phyloP scores from a whole-genome alignment of 2,329 filamentous ascomycete species.

The Arthrobotrys pseudoclavata region DNA sequence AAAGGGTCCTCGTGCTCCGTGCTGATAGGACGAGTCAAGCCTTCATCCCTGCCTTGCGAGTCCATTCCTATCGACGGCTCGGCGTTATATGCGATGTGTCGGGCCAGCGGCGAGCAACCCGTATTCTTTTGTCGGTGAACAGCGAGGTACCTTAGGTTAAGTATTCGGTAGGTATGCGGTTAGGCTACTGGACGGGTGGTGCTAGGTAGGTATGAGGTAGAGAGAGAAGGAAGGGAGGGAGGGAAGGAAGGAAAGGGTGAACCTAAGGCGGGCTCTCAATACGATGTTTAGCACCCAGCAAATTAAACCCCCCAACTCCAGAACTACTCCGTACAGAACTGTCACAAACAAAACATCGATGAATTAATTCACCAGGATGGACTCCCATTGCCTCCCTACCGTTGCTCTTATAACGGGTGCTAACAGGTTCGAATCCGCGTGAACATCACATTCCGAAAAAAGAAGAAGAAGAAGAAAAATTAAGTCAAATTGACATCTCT shows the following conservation, averaged over 20 bases:
- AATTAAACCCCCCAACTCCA: neutral
- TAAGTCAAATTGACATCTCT: neutral
- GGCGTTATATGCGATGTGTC: neutral
- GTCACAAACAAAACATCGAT: neutral
- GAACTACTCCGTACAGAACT: neutral
- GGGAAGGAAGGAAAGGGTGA: neutral
- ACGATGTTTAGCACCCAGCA: neutral
- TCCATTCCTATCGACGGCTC: conserved; percentile 1
- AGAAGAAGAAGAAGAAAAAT: too few relatives aligned
- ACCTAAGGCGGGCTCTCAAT: too few relatives aligned
- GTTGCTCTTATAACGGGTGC: conserved; percentile 53
- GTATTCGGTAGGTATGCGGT: too few relatives aligned
- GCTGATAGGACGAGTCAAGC: conserved; percentile 9
- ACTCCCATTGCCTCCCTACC: conserved; percentile 14
- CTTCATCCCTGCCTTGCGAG: neutral
- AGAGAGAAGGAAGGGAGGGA: neutral
- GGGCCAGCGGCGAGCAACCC: neutral
- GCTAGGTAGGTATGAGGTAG: neutral
- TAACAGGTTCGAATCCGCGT: conserved; percentile 38
- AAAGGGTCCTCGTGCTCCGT: conserved; percentile 71
- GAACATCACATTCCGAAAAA: neutral
- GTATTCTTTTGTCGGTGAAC: neutral
- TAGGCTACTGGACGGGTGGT: too few relatives aligned
- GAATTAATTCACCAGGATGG: conserved; percentile 1
- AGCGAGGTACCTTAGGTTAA: too few relatives aligned